A percentile compares a stretch with the other conserved stretches of the same genome.
phyloP scores from a whole-genome alignment of 1,284 basidiomycete species.

The Leccinum angustisporum region DNA sequence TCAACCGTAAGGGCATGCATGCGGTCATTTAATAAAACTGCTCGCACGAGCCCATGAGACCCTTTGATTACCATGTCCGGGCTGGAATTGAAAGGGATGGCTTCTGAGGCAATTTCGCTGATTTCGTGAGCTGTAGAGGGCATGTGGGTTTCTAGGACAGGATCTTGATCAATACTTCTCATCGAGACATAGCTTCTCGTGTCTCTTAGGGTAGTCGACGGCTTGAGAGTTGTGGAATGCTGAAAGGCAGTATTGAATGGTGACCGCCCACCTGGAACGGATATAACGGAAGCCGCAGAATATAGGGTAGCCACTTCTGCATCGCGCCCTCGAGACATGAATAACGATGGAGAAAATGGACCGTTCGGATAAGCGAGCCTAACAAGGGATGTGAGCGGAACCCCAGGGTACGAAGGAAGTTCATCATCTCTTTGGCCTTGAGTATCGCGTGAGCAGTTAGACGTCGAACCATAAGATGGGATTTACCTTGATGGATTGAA shows the following conservation, averaged over 20 bases:
- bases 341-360: constrained; percentile 50
- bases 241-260: constrained; percentile 38
- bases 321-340: constrained; percentile 49
- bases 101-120: constrained; percentile 75
- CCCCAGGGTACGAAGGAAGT: constrained; percentile 27
- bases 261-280: constrained; percentile 50
- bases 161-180: constrained; percentile 26
- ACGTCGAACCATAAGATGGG: background rate
- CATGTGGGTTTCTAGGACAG: constrained; percentile 41
- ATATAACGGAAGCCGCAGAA: constrained; percentile 77
- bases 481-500: constrained; percentile 24
- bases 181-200: constrained; percentile 19
- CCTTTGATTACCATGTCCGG: constrained; percentile 80
- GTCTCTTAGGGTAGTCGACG: constrained; percentile 35
- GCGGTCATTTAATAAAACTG: constrained; percentile 84
- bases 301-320: constrained; percentile 82
- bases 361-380: constrained; percentile 77
- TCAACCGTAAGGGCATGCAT: constrained; percentile 92
- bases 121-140: constrained; percentile 66
- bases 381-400: constrained; percentile 82
- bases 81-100: constrained; percentile 57
- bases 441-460: constrained; percentile 14
- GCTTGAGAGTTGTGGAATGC: constrained; percentile 38
- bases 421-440: constrained; percentile 28
- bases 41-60: constrained; percentile 81